Conservation (phyloP, 2,329 filamentous ascomycete genomes). For the Paecilomyces fulvus region DNA sequence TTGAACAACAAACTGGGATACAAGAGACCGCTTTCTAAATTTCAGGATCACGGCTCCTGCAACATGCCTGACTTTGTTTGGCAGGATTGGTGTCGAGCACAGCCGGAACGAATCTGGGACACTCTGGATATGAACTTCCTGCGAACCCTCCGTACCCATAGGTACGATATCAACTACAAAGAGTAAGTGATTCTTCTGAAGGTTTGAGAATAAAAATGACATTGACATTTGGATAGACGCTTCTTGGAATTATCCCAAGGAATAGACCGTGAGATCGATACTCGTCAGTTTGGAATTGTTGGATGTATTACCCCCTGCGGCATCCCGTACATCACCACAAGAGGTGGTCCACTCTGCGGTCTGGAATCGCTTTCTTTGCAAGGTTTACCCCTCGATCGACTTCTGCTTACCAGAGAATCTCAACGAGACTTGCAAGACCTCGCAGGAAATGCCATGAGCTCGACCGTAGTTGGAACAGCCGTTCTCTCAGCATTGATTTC, state of each 20-base stretch:
- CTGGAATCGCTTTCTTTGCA: conserved; percentile 58
- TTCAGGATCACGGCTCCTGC: conserved; percentile 47
- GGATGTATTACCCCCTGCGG: conserved; percentile 62
- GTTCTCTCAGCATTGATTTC: conserved; percentile 52
- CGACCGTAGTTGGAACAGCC: conserved; percentile 59
- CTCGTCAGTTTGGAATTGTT: conserved; percentile 46
- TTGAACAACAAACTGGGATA: conserved; percentile 43
- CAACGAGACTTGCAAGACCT: conserved; percentile 57
- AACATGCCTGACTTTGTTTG: conserved; percentile 49
- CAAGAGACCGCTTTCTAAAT: conserved; percentile 51
- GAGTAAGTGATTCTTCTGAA: conserved; percentile 46
- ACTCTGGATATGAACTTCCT: conserved; percentile 56
- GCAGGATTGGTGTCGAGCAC: conserved; percentile 40
- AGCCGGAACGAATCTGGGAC: conserved; percentile 56
- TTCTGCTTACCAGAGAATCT: conserved; percentile 57
- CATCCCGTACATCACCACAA: conserved; percentile 51
- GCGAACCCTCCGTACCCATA: conserved; percentile 34
- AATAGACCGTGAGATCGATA: conserved; percentile 51
- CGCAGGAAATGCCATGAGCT: conserved; percentile 73
- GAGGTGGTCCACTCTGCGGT: conserved; percentile 53
- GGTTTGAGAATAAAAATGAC: conserved; percentile 43
- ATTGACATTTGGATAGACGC: conserved; percentile 17
- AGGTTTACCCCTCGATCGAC: conserved; percentile 55
- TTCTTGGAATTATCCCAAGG: conserved; percentile 64
- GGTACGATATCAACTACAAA: conserved; percentile 53